Base-by-base conservation (phyloP, 1,284 basidiomycete species). In the Marasmius sp. region DNA sequence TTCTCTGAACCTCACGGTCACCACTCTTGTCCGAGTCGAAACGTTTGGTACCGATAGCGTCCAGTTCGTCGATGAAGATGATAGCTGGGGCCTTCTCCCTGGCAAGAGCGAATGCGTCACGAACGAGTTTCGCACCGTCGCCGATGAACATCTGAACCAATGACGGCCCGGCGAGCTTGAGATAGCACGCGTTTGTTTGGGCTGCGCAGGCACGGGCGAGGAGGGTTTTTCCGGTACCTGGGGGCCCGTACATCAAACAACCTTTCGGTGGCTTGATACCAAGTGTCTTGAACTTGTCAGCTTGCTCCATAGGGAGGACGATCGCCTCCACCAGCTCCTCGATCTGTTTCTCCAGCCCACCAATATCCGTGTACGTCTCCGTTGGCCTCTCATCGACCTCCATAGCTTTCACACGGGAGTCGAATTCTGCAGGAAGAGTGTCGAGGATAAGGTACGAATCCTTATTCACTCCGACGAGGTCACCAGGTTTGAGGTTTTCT, bases 331-430 rank as follows among this genome's bases (percentile, higher is more conserved):
- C 87, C 58, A 99, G 80, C 80, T 99, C 98, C 78, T 99, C 97
- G 69, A 99, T 98, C 79, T 99, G 97, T 78, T 99, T 98, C 82
- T 98, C 98, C 79, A 97, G 87, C 27, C 97, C 97, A 75, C 97
- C 97, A 63, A 99, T 92, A 74, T 98, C 97, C 39, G 95, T 95
- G 74, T 98, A 99, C 1, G 94, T 97, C 69, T 98, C 95, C 61
- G 97, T 97, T n/a, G 97, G 97, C 69, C 97, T 91, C 77, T 99
- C 97, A 75, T 99, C 97, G 48, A 99, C 97, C 74, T 99, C 97
- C 97, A 99, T 99, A 81, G 98, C 97, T 63, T 98, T 99, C 10
- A 99, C 97, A 9, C 95, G 95, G 27, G 97, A 95, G 76, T 99
- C 97, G 71, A 98, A 98, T 81, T 97, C 97, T 12, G 97, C 95